phyloP scores from a whole-genome alignment of 441 rosid species.

The Syzygium syzygioides region DNA sequence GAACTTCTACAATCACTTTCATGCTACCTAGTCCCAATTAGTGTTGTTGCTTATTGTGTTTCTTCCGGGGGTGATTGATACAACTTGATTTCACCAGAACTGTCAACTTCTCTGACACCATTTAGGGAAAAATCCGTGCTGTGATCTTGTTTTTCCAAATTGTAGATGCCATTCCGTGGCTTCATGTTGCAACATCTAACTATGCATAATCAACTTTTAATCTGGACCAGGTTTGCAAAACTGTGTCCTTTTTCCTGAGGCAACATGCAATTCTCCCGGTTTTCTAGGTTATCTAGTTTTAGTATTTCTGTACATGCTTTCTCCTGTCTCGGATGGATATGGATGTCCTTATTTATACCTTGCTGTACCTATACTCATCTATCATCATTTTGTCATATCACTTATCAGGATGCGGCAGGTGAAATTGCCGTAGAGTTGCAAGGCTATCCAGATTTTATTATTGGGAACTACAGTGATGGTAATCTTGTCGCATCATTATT shows the following conservation, averaged over 20 bases:
- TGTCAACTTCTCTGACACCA: background rate
- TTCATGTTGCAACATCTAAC: background rate
- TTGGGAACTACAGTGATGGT: slow-evolving; percentile 97
- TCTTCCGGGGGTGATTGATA: background rate
- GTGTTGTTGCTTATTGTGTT: background rate
- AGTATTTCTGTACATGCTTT: background rate
- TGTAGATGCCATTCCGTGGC: background rate
- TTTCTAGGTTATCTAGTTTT: background rate
- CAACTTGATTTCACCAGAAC: background rate
- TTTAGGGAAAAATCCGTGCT: background rate
- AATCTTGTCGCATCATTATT: slow-evolving; percentile 91
- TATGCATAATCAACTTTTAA: background rate
- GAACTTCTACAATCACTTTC: background rate
- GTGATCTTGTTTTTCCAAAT: background rate
- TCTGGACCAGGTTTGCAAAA: background rate
- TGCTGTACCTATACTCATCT: background rate
- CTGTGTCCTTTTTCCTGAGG: background rate
- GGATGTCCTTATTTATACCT: background rate
- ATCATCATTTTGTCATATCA: background rate
- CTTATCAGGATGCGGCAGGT: slow-evolving; percentile 66
- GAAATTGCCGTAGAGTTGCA: slow-evolving; percentile 81
- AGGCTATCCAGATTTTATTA: slow-evolving; percentile 79
- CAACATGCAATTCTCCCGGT: background rate
- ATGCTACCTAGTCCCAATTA: background rate
- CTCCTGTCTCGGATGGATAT: background rate